Conservation (phyloP, 2,329 filamentous ascomycete genomes). For the Colletotrichum godetiae region DNA sequence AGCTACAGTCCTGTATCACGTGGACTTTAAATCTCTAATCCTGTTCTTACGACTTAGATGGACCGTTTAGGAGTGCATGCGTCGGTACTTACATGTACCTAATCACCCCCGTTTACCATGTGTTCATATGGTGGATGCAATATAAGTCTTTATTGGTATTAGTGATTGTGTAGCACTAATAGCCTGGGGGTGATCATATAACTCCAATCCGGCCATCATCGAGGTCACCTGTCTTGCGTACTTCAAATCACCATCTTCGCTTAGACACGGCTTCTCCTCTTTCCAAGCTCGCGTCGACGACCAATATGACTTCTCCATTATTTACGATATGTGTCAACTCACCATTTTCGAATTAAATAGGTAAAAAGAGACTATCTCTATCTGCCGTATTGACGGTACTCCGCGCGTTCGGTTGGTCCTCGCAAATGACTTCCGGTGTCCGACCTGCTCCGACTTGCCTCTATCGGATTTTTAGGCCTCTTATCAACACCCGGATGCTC, state of each 20-base stretch:
- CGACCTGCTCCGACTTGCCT: no score
- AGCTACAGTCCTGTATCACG: no score
- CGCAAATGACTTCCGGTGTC: background rate
- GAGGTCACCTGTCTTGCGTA: background rate
- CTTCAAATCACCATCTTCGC: background rate
- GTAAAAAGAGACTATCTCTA: background rate
- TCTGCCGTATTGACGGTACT: background rate
- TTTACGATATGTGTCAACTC: background rate
- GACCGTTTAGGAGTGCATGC: background rate
- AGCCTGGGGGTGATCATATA: background rate
- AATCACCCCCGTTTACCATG: background rate
- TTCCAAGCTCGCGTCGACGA: background rate
- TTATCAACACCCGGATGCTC: conserved; percentile 9
- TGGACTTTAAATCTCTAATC: background rate
- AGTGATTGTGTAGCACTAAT: background rate
- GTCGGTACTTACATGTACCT: background rate
- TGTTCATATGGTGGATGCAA: background rate
- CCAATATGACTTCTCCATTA: background rate
- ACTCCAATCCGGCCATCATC: background rate
- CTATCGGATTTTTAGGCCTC: background rate
- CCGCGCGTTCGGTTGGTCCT: background rate
- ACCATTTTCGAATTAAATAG: background rate
- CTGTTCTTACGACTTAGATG: background rate
- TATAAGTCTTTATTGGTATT: background rate
- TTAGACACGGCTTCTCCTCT: background rate